Conservation (phyloP, 139 green algal species). For the Volvox reticuliferus region DNA sequence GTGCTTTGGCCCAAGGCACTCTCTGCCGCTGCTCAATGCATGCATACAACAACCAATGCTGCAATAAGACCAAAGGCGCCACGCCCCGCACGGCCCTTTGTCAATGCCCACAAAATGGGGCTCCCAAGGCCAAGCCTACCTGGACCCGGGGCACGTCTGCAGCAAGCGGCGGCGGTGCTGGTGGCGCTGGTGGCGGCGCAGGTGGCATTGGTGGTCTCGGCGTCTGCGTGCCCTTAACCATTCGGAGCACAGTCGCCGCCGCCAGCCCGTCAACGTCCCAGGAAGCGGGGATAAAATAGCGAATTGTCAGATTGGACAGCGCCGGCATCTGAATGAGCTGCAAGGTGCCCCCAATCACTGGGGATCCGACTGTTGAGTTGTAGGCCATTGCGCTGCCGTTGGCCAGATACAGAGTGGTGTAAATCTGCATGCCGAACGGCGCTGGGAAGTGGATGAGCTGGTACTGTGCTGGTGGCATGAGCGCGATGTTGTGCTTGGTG, state of each 20-base stretch:
- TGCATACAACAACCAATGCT: too few relatives aligned
- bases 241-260: constrained; percentile 17
- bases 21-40: too few relatives aligned
- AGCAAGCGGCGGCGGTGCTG: background rate
- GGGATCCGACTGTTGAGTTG: background rate
- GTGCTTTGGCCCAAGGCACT: too few relatives aligned
- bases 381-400: background rate
- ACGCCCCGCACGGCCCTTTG: too few relatives aligned
- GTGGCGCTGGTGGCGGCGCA: background rate
- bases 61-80: too few relatives aligned
- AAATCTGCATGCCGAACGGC: constrained; percentile 32
- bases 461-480: constrained; percentile 10
- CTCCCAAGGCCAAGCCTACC: background rate
- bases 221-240: background rate
- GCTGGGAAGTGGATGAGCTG: background rate
- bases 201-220: background rate
- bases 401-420: background rate
- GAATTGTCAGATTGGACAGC: constrained; percentile 16
- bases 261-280: constrained; percentile 23
- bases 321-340: background rate
- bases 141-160: background rate
- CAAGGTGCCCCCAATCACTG: background rate
- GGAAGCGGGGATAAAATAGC: background rate
- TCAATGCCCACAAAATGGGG: too few relatives aligned
- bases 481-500: constrained; percentile 46